Evolutionary conservation across 495 filamentous ascomycete genomes (phyloP).

Genomic region (Haplographium delicatum): DNA sequence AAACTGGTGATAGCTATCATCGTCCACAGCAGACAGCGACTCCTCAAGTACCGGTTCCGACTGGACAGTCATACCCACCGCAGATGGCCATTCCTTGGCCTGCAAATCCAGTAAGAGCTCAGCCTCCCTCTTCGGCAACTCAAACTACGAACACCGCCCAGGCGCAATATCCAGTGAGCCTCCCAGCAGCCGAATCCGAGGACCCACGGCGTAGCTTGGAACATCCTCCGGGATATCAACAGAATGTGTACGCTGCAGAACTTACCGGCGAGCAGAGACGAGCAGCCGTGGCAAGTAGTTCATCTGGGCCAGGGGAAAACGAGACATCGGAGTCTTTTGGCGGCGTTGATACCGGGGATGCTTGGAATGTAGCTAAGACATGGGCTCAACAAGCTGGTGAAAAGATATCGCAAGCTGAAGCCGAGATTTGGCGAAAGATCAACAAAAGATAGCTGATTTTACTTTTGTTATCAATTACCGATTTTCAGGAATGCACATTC

Average conservation of each 20-base stretch:
- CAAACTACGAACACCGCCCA: slow-evolving; percentile 20
- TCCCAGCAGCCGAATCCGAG: slow-evolving; percentile 9
- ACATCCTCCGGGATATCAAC: slow-evolving; percentile 43
- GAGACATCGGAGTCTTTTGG: slow-evolving; percentile 15
- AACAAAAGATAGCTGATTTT: slow-evolving; percentile 29
- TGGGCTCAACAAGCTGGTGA: slow-evolving; percentile 47
- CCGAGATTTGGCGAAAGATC: slow-evolving; percentile 52
- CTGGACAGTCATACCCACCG: slow-evolving; percentile 25
- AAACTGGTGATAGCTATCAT: slow-evolving; percentile 35
- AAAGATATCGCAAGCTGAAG: slow-evolving; percentile 49
- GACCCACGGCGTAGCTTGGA: slow-evolving; percentile 29
- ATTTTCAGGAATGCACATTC: not conserved
- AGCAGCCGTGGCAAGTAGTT: slow-evolving; percentile 15
- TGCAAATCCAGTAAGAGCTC: slow-evolving; percentile 11
- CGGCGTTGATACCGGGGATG: slow-evolving; percentile 21
- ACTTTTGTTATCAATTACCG: slow-evolving; percentile 8
- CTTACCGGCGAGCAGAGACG: slow-evolving; percentile 26
- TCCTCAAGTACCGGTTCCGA: slow-evolving; percentile 8
- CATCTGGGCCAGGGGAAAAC: slow-evolving; percentile 14
- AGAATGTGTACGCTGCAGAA: slow-evolving; percentile 42
- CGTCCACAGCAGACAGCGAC: slow-evolving; percentile 23
- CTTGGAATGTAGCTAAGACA: slow-evolving; percentile 42
- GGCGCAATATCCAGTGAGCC: slow-evolving; percentile 18
- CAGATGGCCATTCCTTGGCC: slow-evolving; percentile 24
- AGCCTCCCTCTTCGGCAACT: slow-evolving; percentile 22